These are phyloP conservation scores for Kodamaea alishanica DNA, from an alignment of 1,139 yeast genomes.

Conservation along the genomic window DNA sequence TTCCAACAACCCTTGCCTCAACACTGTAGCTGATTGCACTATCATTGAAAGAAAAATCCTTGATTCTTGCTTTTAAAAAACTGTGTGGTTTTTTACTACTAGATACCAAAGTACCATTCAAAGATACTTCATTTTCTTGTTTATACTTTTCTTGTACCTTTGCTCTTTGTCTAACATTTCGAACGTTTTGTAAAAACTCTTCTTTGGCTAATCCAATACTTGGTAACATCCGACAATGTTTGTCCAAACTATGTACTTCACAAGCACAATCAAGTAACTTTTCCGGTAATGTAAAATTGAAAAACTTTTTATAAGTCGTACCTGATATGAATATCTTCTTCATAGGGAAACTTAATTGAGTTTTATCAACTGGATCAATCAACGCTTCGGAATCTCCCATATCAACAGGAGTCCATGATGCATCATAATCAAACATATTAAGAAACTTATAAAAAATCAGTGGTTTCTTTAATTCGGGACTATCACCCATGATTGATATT, in stretches of 20 bases:
- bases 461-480: conserved; percentile 11
- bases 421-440: conserved; percentile 28
- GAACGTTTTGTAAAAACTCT: conserved; percentile 21
- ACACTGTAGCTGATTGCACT: conserved; percentile 34
- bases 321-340: conserved; percentile 30
- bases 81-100: neutral
- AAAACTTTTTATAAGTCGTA: conserved; percentile 36
- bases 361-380: conserved; percentile 30
- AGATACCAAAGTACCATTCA: conserved; percentile 14
- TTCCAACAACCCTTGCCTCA: conserved; percentile 36
- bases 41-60: conserved; percentile 32
- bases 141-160: neutral
- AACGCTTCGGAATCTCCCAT: conserved; percentile 11
- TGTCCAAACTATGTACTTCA: conserved; percentile 30
- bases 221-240: conserved; percentile 35
- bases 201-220: conserved; percentile 29
- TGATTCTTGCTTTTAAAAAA: conserved; percentile 18
- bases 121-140: conserved; percentile 7
- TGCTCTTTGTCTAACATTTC: conserved; percentile 14
- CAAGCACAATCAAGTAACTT: conserved; percentile 35
- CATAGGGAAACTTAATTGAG: conserved; percentile 18
- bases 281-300: conserved; percentile 37
- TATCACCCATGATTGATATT: conserved; percentile 12
- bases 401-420: conserved; percentile 21
- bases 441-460: conserved; percentile 21